Base-by-base conservation (phyloP, 2,329 filamentous ascomycete species). In the Fusarium metavorans region DNA sequence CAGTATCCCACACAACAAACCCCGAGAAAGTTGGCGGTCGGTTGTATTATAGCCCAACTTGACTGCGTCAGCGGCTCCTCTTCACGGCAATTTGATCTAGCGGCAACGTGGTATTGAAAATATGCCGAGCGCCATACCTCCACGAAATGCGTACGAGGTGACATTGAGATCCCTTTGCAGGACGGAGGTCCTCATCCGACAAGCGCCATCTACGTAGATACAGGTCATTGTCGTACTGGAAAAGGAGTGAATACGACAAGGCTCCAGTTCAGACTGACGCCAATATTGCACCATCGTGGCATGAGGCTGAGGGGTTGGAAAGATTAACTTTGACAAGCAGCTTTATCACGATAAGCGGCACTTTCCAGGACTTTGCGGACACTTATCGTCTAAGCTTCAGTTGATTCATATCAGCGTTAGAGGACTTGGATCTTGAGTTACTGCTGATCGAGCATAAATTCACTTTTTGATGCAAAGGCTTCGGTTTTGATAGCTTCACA, bases 271-370 rank as follows among this genome's bases (percentile, higher is more conserved):
- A 39, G 9, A 16, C 62, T 71, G 67, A 71, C 67, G 57, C 66
- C 67, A 71, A 8, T 6, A 69, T 66, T 69, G 59, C 45, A 62
- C 48, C 62, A 71, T 67, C 2, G 10, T 32, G 20, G 48, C 48
- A 52, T 25, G 20, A n/a, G 13, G 20, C 43, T 27, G 20, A 25
- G 20, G 54, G 27, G 34, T 37, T 37, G 23, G 9, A 13, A 16
- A 58, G 23, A 58, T n/a, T 18, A 27, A 58, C 23, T 39, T 58
- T 39, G 20, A 13, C 6, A 39, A 9, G 9, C 32, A 18, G 32
- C 54, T 25, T 27, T 39, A 39, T 39, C 56, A 58, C 18, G 11
- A 37, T 58, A 39, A 39, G 56, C 34, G 35, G 23, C 16, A 39
- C 5, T 39, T 14, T 30, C 34, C 34, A 41, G 7, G 34, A n/a